Base-by-base conservation (phyloP, 768 basidiomycete genomes). In the Trametes meyenii region DNA sequence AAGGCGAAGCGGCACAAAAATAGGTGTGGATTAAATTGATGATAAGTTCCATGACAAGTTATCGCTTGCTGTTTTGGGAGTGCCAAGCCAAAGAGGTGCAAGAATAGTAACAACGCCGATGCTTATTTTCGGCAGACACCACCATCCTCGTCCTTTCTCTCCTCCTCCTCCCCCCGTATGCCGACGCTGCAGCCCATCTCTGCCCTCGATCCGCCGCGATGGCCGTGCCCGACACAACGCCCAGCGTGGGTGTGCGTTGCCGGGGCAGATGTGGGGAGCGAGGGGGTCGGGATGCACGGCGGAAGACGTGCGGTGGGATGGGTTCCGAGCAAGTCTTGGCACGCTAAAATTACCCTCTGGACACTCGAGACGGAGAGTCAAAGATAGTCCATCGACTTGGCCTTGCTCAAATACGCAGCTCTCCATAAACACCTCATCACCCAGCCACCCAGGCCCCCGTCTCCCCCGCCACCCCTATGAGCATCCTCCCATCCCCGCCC, bases 351-450 rank as follows among this genome's bases (percentile, higher is more conserved):
- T 79, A 77, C 72, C 56, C 35, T 44, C 39, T 55, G 57, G 50
- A 60, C 62, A 70, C 58, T 72, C 66, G 69, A 69, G 66, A 66
- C 74, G 56, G 60, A 66, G 64, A 59, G 65, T 62, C 76, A 79
- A 79, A 79, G 78, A 79, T 79, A 79, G 78, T 76, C 72, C 69
- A 75, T 76, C 69, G 65, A 74, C 77, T 79, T 78, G 77, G 77
- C 78, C 72, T 70, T 70, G 74, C 76, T 77, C 76, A 78, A 77
- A 65, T 67, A 65, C 70, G 59, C 64, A 50, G 58, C 68, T 61
- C 65, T 60, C 62, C 63, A 65, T 60, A 40, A 62, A 55, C 24
- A 50, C 63, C 65, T 61, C 63, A 62, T 60, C 69, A 40, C 66
- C 42, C 24, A 55, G 57, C 58, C 58, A 40, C 39, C 39, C 36